Conservation (phyloP, 2,329 filamentous ascomycete species). For the Whalleya microplaca region DNA sequence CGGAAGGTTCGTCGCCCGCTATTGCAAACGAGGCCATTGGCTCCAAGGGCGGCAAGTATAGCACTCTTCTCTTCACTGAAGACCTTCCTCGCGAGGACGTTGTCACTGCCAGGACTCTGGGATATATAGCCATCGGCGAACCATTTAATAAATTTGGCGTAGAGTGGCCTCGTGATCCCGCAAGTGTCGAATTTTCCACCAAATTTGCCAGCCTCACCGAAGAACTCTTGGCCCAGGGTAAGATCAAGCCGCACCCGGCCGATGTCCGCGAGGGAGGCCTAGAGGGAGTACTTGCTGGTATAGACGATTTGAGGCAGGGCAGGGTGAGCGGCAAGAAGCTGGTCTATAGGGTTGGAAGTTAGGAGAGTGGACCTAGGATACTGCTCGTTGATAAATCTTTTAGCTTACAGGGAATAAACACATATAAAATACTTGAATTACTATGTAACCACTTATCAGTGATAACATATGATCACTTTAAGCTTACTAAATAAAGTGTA, state of each 20-base stretch:
- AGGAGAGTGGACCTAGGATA: no score
- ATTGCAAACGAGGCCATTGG: conserved; percentile 44
- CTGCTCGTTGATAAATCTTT: no score
- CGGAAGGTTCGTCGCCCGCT: conserved; percentile 35
- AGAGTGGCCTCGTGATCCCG: background rate
- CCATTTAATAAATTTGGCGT: no score
- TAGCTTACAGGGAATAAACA: no score
- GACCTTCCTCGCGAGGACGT: conserved; percentile 18
- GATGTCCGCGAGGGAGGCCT: background rate
- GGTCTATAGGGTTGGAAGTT: no score
- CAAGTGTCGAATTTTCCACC: background rate
- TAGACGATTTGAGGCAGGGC: background rate
- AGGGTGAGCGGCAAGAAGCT: conserved; percentile 10
- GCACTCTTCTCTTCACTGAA: conserved; percentile 36
- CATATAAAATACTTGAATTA: no score
- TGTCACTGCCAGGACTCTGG: conserved; percentile 6
- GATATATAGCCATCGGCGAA: no score
- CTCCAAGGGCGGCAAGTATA: conserved; percentile 44
- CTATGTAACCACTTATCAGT: no score
- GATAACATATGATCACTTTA: no score
- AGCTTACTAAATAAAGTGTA: no score
- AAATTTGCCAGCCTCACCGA: background rate
- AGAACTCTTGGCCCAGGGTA: conserved; percentile 1
- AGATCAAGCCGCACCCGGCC: background rate
- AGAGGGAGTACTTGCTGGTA: background rate